phyloP scores from a whole-genome alignment of 768 basidiomycete genomes.

The Mycena alexandri region DNA sequence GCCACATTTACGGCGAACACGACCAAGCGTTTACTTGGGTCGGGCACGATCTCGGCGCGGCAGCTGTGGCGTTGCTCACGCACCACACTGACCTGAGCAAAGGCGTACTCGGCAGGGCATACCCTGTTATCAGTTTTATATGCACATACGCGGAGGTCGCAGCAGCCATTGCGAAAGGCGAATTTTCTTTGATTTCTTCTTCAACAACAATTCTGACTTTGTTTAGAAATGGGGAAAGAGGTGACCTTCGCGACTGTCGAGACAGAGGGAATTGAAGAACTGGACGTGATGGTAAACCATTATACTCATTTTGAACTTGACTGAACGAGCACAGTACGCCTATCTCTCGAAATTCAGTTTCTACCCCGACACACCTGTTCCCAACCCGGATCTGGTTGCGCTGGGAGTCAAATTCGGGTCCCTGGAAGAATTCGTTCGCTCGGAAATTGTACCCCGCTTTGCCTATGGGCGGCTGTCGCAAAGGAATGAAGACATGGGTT shows the following conservation, averaged over 20 bases:
- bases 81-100: constrained; percentile 17
- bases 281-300: constrained; percentile 31
- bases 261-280: constrained; percentile 19
- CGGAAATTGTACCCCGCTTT: constrained; percentile 28
- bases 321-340: constrained; percentile 10
- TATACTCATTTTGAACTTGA: not conserved
- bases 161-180: constrained; percentile 35
- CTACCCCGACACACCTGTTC: constrained; percentile 23
- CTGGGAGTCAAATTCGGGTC: constrained; percentile 38
- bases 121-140: constrained; percentile 29
- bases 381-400: constrained; percentile 30
- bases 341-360: constrained; percentile 16
- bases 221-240: constrained; percentile 23
- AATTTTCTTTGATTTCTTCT: not conserved
- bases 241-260: constrained; percentile 22
- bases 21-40: constrained; percentile 33
- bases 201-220: too few species aligned
- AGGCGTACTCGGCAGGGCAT: constrained; percentile 27
- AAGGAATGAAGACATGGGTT: too few species aligned
- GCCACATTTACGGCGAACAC: constrained; percentile 5
- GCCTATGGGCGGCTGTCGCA: not conserved
- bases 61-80: constrained; percentile 32
- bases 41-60: constrained; percentile 29
- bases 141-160: constrained; percentile 32
- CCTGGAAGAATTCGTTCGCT: constrained; percentile 32